Conservation (phyloP, 768 basidiomycete genomes). For the Leccinellum rugosiceps region DNA sequence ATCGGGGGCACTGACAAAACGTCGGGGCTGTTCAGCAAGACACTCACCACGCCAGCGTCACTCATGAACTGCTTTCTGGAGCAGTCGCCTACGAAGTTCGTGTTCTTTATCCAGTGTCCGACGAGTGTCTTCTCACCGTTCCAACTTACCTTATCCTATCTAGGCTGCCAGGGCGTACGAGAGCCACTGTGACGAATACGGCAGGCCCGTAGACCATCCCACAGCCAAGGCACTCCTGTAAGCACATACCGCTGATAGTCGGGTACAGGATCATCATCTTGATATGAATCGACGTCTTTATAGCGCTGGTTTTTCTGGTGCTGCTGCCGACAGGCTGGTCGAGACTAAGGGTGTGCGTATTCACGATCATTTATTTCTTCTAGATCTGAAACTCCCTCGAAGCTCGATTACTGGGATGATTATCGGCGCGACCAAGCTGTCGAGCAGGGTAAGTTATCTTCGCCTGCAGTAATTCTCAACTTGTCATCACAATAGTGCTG, state of each 20-base stretch:
- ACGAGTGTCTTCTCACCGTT: background rate
- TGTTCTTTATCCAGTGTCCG: background rate
- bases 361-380: background rate
- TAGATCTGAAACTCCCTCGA: background rate
- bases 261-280: background rate
- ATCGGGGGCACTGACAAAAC: background rate
- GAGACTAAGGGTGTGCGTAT: slow-evolving; percentile 21
- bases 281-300: background rate
- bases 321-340: background rate
- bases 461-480: too few relatives aligned
- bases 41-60: background rate
- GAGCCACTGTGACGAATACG: slow-evolving; percentile 5
- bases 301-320: slow-evolving; percentile 13
- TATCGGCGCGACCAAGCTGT: background rate
- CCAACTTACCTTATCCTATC: background rate
- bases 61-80: slow-evolving; percentile 21
- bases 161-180: slow-evolving; percentile 22
- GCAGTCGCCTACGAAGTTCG: slow-evolving; percentile 18
- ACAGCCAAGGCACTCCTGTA: slow-evolving; percentile 21
- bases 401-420: slow-evolving; percentile 1
- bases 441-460: background rate
- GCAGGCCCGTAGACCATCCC: slow-evolving; percentile 18
- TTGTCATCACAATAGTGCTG: background rate
- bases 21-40: slow-evolving; percentile 3
- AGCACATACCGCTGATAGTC: background rate